Percentiles rank a stretch among this genome's conserved stretches.
phyloP scores from a whole-genome alignment of 345 rosid genomes.

The Acer yangbiense region DNA sequence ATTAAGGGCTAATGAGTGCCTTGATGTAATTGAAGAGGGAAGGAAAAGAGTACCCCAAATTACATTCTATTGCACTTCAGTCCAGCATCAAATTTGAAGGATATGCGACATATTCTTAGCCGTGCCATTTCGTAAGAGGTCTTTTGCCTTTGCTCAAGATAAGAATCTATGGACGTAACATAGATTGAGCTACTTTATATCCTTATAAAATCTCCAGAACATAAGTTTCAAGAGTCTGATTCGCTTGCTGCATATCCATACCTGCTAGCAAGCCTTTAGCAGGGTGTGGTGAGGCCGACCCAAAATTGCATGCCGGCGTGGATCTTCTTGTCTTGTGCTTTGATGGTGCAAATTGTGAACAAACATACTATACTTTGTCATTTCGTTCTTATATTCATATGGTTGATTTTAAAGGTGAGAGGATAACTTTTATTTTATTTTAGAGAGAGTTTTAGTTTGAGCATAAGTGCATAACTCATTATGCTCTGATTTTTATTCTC shows the following conservation, averaged over 20 bases:
- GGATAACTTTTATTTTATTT: too few relatives aligned
- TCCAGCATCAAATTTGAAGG: background rate
- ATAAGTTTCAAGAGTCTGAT: background rate
- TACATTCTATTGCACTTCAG: background rate
- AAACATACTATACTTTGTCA: background rate
- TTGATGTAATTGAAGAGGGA: background rate
- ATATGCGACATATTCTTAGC: background rate
- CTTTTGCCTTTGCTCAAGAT: background rate
- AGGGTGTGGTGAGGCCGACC: background rate
- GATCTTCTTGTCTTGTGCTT: background rate
- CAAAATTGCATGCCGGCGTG: background rate
- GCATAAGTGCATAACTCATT: background rate
- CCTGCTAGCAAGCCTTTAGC: background rate
- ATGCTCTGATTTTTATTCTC: constrained; percentile 7
- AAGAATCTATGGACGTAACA: background rate
- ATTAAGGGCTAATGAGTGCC: background rate
- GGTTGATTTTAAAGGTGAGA: background rate
- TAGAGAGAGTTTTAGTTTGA: too few relatives aligned
- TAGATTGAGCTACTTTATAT: background rate
- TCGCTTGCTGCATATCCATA: background rate
- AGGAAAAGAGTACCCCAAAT: background rate
- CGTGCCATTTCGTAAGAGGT: background rate
- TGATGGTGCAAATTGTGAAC: constrained; percentile 6
- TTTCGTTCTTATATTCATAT: background rate
- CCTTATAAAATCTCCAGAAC: background rate